phyloP scores from a whole-genome alignment of 2,329 filamentous ascomycete species.

The Alternaria rosae region DNA sequence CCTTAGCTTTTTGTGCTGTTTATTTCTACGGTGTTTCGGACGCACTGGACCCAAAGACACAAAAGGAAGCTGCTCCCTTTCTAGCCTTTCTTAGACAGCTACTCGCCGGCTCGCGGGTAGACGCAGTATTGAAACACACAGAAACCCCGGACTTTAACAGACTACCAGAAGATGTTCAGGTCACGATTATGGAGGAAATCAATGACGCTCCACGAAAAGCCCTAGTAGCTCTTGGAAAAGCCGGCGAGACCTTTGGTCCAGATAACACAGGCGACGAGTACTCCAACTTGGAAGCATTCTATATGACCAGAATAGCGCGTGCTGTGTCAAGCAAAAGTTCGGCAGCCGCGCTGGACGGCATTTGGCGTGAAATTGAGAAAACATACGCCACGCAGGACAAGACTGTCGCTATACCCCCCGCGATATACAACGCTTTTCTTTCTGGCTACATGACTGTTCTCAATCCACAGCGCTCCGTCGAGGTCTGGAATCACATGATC shows the following conservation, averaged over 20 bases:
- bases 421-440: constrained; percentile 57
- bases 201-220: constrained; percentile 34
- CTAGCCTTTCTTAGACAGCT: constrained; percentile 32
- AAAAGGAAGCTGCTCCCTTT: constrained; percentile 38
- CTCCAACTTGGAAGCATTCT: constrained; percentile 31
- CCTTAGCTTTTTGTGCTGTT: constrained; percentile 40
- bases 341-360: constrained; percentile 19
- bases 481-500: constrained; percentile 66
- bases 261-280: constrained; percentile 11
- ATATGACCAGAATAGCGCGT: constrained; percentile 36
- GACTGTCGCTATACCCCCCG: constrained; percentile 30
- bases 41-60: constrained; percentile 20
- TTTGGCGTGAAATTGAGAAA: constrained; percentile 34
- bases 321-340: constrained; percentile 29
- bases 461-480: constrained; percentile 55
- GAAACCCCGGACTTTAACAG: constrained; percentile 15
- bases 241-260: not conserved
- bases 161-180: constrained; percentile 25
- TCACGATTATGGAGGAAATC: constrained; percentile 28
- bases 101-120: constrained; percentile 31
- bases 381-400: constrained; percentile 23
- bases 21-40: constrained; percentile 42
- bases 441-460: constrained; percentile 56
- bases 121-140: constrained; percentile 19
- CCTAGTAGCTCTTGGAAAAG: constrained; percentile 18